A percentile compares a stretch with the other conserved stretches of the same genome.
Evolutionary conservation across 108 stramenopile species (phyloP).

Genomic region (Aureococcus anophagefferens): DNA sequence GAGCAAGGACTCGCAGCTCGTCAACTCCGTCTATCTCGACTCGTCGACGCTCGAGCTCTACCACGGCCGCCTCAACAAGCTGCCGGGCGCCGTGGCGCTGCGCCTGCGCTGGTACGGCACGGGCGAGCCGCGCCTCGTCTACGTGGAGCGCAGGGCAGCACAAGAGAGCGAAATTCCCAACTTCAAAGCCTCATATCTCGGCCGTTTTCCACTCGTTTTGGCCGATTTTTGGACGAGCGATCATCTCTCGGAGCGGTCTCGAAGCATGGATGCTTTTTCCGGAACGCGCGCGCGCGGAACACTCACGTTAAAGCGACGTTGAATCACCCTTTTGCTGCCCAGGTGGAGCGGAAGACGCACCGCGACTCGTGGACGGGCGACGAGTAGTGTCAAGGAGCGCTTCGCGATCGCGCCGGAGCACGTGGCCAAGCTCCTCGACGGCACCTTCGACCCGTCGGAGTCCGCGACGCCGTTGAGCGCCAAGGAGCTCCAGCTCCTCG

Average conservation of each 20-base stretch:
- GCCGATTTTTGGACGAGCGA: too few species aligned
- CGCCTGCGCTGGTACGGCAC: slow-evolving; percentile 90
- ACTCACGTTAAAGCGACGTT: too few species aligned
- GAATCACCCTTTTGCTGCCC: too few species aligned
- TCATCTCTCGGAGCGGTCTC: too few species aligned
- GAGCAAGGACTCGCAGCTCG: slow-evolving; percentile 76
- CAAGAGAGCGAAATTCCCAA: too few species aligned
- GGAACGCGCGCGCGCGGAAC: too few species aligned
- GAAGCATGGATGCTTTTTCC: too few species aligned
- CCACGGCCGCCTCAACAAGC: slow-evolving; percentile 86
- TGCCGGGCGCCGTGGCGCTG: slow-evolving; percentile 85
- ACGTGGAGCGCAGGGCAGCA: too few species aligned
- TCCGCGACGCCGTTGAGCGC: too few species aligned
- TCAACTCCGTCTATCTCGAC: slow-evolving; percentile 74
- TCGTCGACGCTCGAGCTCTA: slow-evolving; percentile 61
- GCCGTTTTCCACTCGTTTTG: too few species aligned
- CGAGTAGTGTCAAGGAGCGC: slow-evolving; percentile 87
- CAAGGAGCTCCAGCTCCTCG: slow-evolving; percentile 2
- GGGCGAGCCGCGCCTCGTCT: slow-evolving; percentile 69
- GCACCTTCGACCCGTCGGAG: slow-evolving; percentile 12
- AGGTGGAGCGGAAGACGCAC: slow-evolving; percentile 93
- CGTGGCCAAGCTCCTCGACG: slow-evolving; percentile 9
- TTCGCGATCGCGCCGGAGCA: slow-evolving; percentile 43
- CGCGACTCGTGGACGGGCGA: slow-evolving; percentile 96
- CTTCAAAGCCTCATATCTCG: too few species aligned